Base-by-base conservation (phyloP, 495 filamentous ascomycete genomes). In the Trichoderma gamsii region DNA sequence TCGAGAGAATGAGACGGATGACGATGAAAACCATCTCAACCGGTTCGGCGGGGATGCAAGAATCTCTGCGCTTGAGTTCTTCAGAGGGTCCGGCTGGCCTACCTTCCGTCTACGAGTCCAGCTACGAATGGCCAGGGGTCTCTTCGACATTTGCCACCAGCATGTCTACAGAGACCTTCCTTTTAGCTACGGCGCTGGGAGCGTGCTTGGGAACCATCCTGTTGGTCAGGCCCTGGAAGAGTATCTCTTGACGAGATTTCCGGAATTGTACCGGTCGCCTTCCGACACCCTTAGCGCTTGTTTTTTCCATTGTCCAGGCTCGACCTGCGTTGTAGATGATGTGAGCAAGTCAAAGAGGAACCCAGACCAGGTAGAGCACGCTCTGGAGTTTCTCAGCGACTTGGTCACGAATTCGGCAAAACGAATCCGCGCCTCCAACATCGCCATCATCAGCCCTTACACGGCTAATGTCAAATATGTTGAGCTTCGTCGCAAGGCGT, bases 121-220 rank as follows among this genome's bases (percentile, higher is more conserved):
- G 64, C 46, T 69, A 11, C 70, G 70, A 32, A 71, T 71, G 67
- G 65, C 67, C 16, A 63, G 49, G 25, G 67, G 70, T 46, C 44
- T 71, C 70, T 69, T 71, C 41, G 70, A 71, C 43, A 6, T 43
- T 12, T 21, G 59, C 25, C 25, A 25, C 21, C 13, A 32, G 4
- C 25, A 41, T 2, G 25, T 71, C 23, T 71, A 71, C 61, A 49
- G 21, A 27, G 70, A 71, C 51, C n/a, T 71, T 11, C 64, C 63
- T 4, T 38, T 63, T 21, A 67, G 4, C 11, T 71, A 71, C 41
- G 67, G 43, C 29, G 1, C 64, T 1, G 3, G 12, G 23, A 64
- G 70, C 67, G 59, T 2, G 25, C 67, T 41, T 4, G 4, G 25
- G 9, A 3, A 51, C 6, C 56, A 64, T 35, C 27, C 2, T 1